Evolutionary conservation across 495 filamentous ascomycete species (phyloP), one percentile per base, ranked within the genome.

Genomic region (Penicillium antarcticum): DNA sequence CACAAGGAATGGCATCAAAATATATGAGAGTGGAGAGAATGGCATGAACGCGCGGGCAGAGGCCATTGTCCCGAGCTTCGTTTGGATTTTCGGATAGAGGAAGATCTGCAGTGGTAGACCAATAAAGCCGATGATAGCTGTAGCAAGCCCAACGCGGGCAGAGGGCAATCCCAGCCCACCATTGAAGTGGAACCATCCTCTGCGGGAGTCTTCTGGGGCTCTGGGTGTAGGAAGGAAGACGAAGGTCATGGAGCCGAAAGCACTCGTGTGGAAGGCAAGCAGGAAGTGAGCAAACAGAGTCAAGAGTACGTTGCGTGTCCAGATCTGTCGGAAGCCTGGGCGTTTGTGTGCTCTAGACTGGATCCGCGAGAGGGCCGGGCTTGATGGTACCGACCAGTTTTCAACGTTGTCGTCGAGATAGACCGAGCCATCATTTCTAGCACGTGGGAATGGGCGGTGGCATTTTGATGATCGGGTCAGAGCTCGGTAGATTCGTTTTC

Each of bases 211-310:
- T 16, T 79, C 74, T 14, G 74, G 68, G 8, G 80, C 76, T 9
- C 77, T 78, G 0, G 87, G 85, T 3, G 82, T 82, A 8, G 84
- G 85, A 43, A 92, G 71, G 62, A 87, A 88, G 19, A 87, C 77
- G 42, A 86, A 87, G 39, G 86, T 86, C 57, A 91, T 75, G 40
- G 85, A 78, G 67, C 85, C 87, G 74, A 88, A 92, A 7, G 87
- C 84, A 32, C 84, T 80, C 31, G 85, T 83, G 63, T 92, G 88
- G 54, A 88, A 74, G n/a, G 84, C 80, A 13, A 92, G 72, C 8
- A 89, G 72, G 34, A 79, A 81, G 31, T 89, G 85, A 4, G 78
- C 75, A 31, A 87, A 57, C 1, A 91, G 67, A 0, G 86, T 86
- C 7, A 78, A 64, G 17, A 85, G 51, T 6, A 89, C 76, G 38